A percentile compares a stretch with the other conserved stretches of the same genome.
phyloP scores from a whole-genome alignment of 2,329 filamentous ascomycete species.

The Sporothrix luriei region DNA sequence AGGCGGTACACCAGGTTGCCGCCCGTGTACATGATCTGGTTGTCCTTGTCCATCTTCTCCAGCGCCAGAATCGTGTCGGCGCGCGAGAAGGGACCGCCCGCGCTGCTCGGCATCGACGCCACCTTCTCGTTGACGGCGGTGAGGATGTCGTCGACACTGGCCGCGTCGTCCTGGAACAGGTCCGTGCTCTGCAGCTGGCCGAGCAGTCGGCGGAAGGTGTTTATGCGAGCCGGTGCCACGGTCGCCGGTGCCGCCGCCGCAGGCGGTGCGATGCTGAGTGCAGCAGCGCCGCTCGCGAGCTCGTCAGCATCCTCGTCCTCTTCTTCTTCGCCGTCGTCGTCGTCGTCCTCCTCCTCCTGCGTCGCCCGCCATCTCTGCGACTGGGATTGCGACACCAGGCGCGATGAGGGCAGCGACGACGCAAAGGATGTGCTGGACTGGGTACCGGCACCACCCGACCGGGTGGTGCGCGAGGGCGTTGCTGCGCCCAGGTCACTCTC shows the following conservation, averaged over 20 bases:
- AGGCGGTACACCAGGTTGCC: slow-evolving; percentile 72
- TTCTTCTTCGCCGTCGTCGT: slow-evolving; percentile 37
- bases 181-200: slow-evolving; percentile 75
- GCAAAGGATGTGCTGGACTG: slow-evolving; percentile 70
- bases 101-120: slow-evolving; percentile 45
- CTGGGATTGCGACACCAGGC: slow-evolving; percentile 53
- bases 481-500: slow-evolving; percentile 40
- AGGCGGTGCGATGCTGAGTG: slow-evolving; percentile 46
- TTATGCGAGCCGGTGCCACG: slow-evolving; percentile 64
- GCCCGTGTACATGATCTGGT: slow-evolving; percentile 82
- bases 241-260: slow-evolving; percentile 33
- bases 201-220: slow-evolving; percentile 75
- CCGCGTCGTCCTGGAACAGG: slow-evolving; percentile 86
- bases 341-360: slow-evolving; percentile 43
- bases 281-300: slow-evolving; percentile 47
- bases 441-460: slow-evolving; percentile 39
- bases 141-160: slow-evolving; percentile 73
- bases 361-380: slow-evolving; percentile 38
- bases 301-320: slow-evolving; percentile 44
- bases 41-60: slow-evolving; percentile 75
- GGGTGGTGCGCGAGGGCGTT: slow-evolving; percentile 45
- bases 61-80: slow-evolving; percentile 77
- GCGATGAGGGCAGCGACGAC: slow-evolving; percentile 77
- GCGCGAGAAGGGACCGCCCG: slow-evolving; percentile 64
- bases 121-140: slow-evolving; percentile 76